These are phyloP conservation scores for Gremmenia infestans DNA, from an alignment of 2,329 filamentous ascomycete genomes.

Conservation along the genomic window DNA sequence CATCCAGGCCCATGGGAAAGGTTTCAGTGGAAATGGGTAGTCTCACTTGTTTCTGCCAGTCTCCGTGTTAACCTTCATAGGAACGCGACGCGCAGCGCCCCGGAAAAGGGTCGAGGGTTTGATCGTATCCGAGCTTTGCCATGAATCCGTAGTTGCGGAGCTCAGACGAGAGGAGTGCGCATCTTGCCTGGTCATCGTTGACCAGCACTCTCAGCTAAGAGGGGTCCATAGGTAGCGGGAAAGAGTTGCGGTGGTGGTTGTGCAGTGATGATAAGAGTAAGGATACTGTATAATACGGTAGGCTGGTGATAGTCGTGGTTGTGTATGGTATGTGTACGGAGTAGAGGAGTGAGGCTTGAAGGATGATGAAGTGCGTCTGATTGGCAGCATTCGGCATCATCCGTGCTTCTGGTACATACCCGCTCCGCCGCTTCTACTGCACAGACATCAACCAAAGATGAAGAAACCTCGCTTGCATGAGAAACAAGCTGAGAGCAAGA, in stretches of 20 bases:
- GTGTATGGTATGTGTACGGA: not conserved
- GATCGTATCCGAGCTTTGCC: slow-evolving; percentile 61
- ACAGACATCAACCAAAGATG: slow-evolving; percentile 13
- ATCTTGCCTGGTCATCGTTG: slow-evolving; percentile 63
- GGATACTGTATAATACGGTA: not conserved
- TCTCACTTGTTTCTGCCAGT: slow-evolving; percentile 37
- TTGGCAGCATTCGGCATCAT: not conserved
- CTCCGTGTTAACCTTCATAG: slow-evolving; percentile 51
- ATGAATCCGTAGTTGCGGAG: slow-evolving; percentile 61
- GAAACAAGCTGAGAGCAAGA: not conserved
- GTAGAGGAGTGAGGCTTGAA: not conserved
- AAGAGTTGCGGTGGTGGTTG: not conserved
- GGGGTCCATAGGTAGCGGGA: slow-evolving; percentile 21
- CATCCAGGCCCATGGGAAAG: slow-evolving; percentile 5
- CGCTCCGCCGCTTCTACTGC: not conserved
- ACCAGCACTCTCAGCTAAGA: slow-evolving; percentile 25
- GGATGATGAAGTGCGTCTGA: not conserved
- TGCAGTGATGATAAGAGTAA: not conserved
- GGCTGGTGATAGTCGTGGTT: not conserved
- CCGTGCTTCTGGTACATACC: not conserved
- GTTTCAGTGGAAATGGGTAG: slow-evolving; percentile 6
- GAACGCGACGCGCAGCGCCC: slow-evolving; percentile 28
- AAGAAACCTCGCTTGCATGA: slow-evolving; percentile 8
- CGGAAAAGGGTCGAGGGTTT: slow-evolving; percentile 35
- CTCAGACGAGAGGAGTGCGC: slow-evolving; percentile 51